Conservation (phyloP, 2,329 filamentous ascomycete species). For the Penicillium hesseltinei region DNA sequence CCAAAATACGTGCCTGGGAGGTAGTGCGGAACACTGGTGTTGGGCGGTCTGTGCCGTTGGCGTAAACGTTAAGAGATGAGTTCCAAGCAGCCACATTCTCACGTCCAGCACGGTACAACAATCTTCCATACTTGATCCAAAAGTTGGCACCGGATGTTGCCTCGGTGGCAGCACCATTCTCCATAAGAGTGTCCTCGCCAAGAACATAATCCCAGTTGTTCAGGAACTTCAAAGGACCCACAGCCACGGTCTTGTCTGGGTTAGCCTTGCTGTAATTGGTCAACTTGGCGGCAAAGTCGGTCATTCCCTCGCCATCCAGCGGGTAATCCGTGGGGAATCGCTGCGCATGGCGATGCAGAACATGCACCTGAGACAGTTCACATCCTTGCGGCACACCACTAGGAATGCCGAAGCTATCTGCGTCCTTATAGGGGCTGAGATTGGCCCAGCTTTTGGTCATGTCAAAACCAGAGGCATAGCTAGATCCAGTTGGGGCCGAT, state of each 20-base stretch:
- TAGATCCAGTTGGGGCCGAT: slow-evolving; percentile 24
- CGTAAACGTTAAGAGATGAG: slow-evolving; percentile 38
- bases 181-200: slow-evolving; percentile 47
- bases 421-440: slow-evolving; percentile 31
- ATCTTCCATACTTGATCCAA: slow-evolving; percentile 56
- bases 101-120: slow-evolving; percentile 50
- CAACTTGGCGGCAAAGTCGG: slow-evolving; percentile 51
- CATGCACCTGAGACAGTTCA: slow-evolving; percentile 55
- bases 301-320: slow-evolving; percentile 52
- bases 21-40: slow-evolving; percentile 56
- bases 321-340: slow-evolving; percentile 49
- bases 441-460: slow-evolving; percentile 34
- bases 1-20: slow-evolving; percentile 53
- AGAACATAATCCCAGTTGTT: slow-evolving; percentile 53
- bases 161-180: slow-evolving; percentile 51
- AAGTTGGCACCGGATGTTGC: slow-evolving; percentile 52
- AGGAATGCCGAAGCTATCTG: slow-evolving; percentile 25
- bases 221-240: slow-evolving; percentile 53
- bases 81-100: slow-evolving; percentile 51
- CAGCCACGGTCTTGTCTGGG: slow-evolving; percentile 34
- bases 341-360: slow-evolving; percentile 56
- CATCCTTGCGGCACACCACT: slow-evolving; percentile 55
- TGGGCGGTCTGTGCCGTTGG: slow-evolving; percentile 48
- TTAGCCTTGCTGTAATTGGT: slow-evolving; percentile 45
- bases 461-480: slow-evolving; percentile 32